Evolutionary conservation across 371 early-diverging fungal species (phyloP).

Genomic region (Actinomortierella ambigua): DNA sequence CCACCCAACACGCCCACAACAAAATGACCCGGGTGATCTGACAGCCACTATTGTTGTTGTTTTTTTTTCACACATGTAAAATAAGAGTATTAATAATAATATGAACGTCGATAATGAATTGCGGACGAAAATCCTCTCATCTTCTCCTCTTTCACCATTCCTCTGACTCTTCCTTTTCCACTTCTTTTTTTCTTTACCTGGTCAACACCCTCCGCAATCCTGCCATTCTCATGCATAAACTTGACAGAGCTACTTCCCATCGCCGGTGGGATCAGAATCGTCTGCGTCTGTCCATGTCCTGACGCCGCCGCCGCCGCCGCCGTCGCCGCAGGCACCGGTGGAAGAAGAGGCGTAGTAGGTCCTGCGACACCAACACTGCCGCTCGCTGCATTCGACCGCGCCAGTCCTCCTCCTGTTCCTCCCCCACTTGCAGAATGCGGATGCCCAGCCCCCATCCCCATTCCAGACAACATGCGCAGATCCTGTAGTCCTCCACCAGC

Average conservation of each 20-base stretch:
- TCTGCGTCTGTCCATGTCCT: too few relatives aligned
- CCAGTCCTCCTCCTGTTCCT: too few relatives aligned
- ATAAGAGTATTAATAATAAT: not conserved
- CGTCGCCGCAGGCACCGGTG: constrained; percentile 1
- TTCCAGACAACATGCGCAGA: too few relatives aligned
- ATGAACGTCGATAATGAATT: not conserved
- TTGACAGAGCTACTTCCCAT: constrained; percentile 31
- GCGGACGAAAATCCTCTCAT: not conserved
- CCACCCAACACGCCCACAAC: constrained; percentile 76
- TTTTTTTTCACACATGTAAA: not conserved
- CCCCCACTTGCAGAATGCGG: too few relatives aligned
- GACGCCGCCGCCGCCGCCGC: constrained; percentile 8
- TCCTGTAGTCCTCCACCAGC: constrained; percentile 21
- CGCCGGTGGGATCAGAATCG: constrained; percentile 14
- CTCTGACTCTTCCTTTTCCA: not conserved
- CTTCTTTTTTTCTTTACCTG: constrained; percentile 17
- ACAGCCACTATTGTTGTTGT: constrained; percentile 45
- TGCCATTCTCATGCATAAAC: constrained; percentile 32
- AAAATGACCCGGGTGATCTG: constrained; percentile 79
- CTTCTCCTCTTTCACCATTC: too few relatives aligned
- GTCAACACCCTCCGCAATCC: constrained; percentile 28
- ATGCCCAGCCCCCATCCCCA: too few relatives aligned
- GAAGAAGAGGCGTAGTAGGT: too few relatives aligned
- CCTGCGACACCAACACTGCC: too few relatives aligned
- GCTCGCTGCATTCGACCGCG: too few relatives aligned